phyloP scores from a whole-genome alignment of 306 rosid genomes.

The Ormosia semicastrata region DNA sequence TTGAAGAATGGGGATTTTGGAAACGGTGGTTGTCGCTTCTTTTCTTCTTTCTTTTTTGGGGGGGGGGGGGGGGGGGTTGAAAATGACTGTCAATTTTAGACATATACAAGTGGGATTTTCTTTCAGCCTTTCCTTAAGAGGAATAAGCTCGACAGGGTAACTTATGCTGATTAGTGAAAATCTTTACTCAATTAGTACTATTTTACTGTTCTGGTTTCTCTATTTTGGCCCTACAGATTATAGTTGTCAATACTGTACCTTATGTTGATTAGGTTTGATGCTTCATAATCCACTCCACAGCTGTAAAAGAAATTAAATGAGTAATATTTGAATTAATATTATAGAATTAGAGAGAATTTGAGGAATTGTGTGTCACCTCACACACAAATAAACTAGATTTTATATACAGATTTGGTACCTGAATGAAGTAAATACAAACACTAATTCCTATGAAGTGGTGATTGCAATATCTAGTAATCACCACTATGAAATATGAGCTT shows the following conservation, averaged over 20 bases:
- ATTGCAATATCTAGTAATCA: no score
- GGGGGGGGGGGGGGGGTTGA: no score
- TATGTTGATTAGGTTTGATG: not conserved
- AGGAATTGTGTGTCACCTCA: no score
- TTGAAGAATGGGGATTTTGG: not conserved
- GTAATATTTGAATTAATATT: not conserved
- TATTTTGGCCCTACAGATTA: not conserved
- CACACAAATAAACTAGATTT: no score
- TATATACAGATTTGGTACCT: no score
- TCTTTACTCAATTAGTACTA: not conserved
- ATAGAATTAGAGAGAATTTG: no score
- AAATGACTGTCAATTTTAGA: not conserved
- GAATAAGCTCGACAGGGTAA: not conserved
- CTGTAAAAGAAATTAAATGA: not conserved
- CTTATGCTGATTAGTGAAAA: not conserved
- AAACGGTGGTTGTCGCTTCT: not conserved
- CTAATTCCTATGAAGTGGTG: no score
- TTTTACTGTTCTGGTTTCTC: not conserved
- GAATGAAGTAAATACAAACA: no score
- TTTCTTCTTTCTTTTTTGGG: not conserved
- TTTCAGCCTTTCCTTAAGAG: no score
- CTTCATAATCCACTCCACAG: not conserved
- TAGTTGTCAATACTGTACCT: not conserved
- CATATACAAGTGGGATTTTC: conserved; percentile 8
- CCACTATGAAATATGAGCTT: no score